phyloP scores from a whole-genome alignment of 495 filamentous ascomycete species.

The Penicillium simplicissimum region DNA sequence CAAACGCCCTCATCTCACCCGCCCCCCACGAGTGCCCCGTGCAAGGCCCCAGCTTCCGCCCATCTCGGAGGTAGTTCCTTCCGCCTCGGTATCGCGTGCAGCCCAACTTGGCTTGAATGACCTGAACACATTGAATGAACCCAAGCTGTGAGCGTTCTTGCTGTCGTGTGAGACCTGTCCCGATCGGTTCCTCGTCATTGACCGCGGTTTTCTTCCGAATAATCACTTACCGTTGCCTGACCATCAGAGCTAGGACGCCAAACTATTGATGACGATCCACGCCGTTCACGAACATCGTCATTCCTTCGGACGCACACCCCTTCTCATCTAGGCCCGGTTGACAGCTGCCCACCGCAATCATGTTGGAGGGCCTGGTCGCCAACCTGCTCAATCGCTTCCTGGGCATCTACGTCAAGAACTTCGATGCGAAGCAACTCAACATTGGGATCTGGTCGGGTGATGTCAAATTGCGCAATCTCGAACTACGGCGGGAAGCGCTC shows the following conservation, averaged over 20 bases:
- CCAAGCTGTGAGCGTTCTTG: slow-evolving; percentile 25
- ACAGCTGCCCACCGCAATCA: slow-evolving; percentile 46
- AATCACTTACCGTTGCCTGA: slow-evolving; percentile 12
- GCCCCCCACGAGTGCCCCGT: neutral
- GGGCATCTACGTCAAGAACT: slow-evolving; percentile 99
- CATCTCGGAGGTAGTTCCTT: slow-evolving; percentile 16
- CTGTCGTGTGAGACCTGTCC: slow-evolving; percentile 8
- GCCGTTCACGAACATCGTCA: slow-evolving; percentile 10
- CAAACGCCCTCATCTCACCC: neutral
- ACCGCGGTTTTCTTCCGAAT: neutral
- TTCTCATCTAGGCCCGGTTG: slow-evolving; percentile 34
- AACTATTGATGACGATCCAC: slow-evolving; percentile 19
- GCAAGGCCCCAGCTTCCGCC: slow-evolving; percentile 7
- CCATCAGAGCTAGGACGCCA: slow-evolving; percentile 13
- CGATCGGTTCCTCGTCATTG: slow-evolving; percentile 2
- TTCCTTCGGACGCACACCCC: slow-evolving; percentile 18
- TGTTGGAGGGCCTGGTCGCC: slow-evolving; percentile 72
- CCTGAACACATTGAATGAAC: slow-evolving; percentile 22
- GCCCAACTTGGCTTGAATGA: slow-evolving; percentile 36
- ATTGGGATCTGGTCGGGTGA: slow-evolving; percentile 98
- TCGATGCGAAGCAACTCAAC: slow-evolving; percentile 93
- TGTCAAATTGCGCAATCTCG: slow-evolving; percentile 87
- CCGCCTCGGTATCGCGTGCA: slow-evolving; percentile 39
- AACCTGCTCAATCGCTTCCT: slow-evolving; percentile 97
- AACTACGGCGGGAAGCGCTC: slow-evolving; percentile 89